These are phyloP conservation scores for Rhexocercosporidium sp. DNA, from an alignment of 2,329 filamentous ascomycete species.

Conservation along the genomic window DNA sequence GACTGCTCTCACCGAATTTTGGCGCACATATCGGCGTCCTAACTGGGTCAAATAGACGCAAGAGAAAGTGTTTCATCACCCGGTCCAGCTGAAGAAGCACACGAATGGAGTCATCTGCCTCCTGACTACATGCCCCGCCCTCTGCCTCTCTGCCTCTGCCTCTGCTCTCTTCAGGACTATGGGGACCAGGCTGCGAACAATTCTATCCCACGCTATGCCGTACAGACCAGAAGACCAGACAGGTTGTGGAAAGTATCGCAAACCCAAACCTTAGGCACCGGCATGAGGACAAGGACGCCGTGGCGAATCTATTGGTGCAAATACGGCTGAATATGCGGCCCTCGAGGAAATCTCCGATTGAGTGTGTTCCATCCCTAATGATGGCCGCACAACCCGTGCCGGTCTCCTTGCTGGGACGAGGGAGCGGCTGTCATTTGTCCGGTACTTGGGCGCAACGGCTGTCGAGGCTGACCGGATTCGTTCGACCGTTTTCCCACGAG, in stretches of 20 bases:
- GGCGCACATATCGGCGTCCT: not conserved
- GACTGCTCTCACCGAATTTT: constrained; percentile 11
- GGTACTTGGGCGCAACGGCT: constrained; percentile 33
- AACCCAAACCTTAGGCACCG: not conserved
- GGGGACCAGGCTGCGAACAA: constrained; percentile 16
- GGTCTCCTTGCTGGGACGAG: constrained; percentile 16
- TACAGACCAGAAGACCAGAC: too few relatives aligned
- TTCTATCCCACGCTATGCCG: not conserved
- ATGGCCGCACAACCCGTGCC: constrained; percentile 4
- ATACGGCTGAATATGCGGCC: constrained; percentile 21
- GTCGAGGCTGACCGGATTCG: constrained; percentile 20
- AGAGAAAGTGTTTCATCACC: constrained; percentile 21
- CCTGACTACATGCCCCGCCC: constrained; percentile 22
- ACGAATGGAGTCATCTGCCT: constrained; percentile 29
- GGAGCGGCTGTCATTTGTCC: constrained; percentile 28
- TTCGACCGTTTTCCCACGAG: not conserved
- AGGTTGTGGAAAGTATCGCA: not conserved
- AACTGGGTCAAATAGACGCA: not conserved
- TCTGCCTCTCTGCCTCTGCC: not conserved
- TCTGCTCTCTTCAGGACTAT: constrained; percentile 4
- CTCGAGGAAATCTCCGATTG: constrained; percentile 15
- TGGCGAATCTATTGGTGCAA: constrained; percentile 23
- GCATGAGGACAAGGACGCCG: not conserved
- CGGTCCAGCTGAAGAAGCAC: constrained; percentile 31
- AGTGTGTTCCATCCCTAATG: constrained; percentile 8